Evolutionary conservation across 345 rosid species (phyloP), one percentile per base, ranked within the genome.

Genomic region (Lepidium sativum): DNA sequence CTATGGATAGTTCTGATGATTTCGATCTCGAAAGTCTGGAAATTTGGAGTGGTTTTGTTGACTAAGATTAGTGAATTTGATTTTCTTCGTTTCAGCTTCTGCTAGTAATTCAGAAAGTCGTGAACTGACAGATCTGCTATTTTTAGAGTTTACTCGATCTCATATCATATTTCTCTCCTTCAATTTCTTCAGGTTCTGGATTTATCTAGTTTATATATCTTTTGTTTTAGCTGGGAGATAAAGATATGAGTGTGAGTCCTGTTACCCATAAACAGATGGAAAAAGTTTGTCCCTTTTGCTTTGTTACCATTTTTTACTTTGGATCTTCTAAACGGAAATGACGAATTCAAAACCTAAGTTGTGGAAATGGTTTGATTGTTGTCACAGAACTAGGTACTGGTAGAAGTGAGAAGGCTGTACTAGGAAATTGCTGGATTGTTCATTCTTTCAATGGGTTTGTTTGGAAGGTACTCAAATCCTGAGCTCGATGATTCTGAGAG

Each of bases 51-150:
- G 50, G 27, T 45, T 53, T 23, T 23, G 5, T 37, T 27, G 39
- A 49, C 37, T 63, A 9, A 10, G 27, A 4, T 27, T 23, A 23
- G 29, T 31, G 47, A 50, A 32, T 41, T 54, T 54, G 16, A 3
- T 5, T 40, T 9, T 41, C 13, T 7, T 0, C 18, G 39, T 45
- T 47, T 20, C 15, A 1, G 59, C 5, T 39, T 63, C 42, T 57
- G 62, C 2, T 21, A 39, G 47, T 38, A 20, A 12, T 40, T 17
- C 1, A 8, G 45, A 10, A 55, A 54, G 54, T 54, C 8, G 14
- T 13, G 31, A 50, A 44, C 57, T 49, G 25, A 20, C 20, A 59
- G 67, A 69, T 69, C 73, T 58, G 55, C 35, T 40, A 17, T 29
- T 40, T 47, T 13, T 29, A 16, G 12, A 43, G 53, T 60, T 27